Base-by-base conservation (phyloP, 2,329 filamentous ascomycete species). In the Aureobasidium sp. region DNA sequence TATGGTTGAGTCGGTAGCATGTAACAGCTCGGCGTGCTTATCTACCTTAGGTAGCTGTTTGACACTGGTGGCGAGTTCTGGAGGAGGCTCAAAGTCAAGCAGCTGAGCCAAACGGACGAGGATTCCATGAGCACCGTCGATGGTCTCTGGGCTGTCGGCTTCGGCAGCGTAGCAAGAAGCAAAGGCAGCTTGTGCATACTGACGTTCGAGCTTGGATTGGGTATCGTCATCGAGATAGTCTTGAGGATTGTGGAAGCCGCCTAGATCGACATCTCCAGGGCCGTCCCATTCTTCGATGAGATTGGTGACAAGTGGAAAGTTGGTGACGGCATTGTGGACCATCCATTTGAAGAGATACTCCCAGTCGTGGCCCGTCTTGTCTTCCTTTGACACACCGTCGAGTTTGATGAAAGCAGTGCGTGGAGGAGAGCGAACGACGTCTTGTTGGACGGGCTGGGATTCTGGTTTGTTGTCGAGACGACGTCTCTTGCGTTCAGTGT, bases 231-330 rank as follows among this genome's bases (percentile, higher is more conserved):
- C 80, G 53, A 90, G 71, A 75, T 84, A 84, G 52, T 79, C 73
- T 2, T 77, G 77, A 8, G 72, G 72, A 31, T 76, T 74, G 44
- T 81, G 80, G 66, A 81, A 83, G 14, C 82, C 83, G 3, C 86
- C 87, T 5, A 90, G 71, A 66, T 91, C 87, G 51, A 87, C 80
- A 69, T 92, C 89, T 7, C 78, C 77, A 0, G 88, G 87, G 0
- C 89, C 89, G 67, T 87, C 84, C 89, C 89, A 93, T 65, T 88
- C 82, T 64, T 86, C 82, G 37, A 91, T 77, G 8, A 82, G 85
- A 53, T 80, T 79, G 36, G 86, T 78, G n/a, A 84, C 82, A n/a
- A 85, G 76, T 29, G 73, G 76, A 80, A 90, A 88, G 17, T 84
- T 82, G 22, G 77, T 78, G 4, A 78, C 77, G 0, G 88, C 85